phyloP scores from a whole-genome alignment of 2,329 filamentous ascomycete genomes.

The Thelonectria discophora region DNA sequence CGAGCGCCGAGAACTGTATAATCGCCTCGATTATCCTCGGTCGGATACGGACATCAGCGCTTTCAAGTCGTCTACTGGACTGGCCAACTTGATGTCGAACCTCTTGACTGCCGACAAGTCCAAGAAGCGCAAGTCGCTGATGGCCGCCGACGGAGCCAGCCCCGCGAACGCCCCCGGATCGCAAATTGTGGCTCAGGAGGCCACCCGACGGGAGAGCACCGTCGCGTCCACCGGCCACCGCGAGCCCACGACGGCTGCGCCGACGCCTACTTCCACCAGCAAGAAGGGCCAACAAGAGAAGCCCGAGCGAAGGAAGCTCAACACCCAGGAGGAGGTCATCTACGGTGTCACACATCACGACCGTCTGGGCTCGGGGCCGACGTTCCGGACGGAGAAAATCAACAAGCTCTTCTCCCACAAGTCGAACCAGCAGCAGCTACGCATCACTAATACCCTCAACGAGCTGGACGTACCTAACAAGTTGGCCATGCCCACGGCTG shows the following conservation, averaged over 20 bases:
- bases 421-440: slow-evolving; percentile 76
- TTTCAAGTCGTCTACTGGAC: slow-evolving; percentile 83
- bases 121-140: slow-evolving; percentile 83
- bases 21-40: slow-evolving; percentile 82
- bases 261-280: slow-evolving; percentile 50
- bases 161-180: slow-evolving; percentile 52
- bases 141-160: slow-evolving; percentile 65
- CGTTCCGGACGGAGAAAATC: slow-evolving; percentile 87
- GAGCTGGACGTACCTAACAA: slow-evolving; percentile 76
- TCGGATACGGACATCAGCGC: slow-evolving; percentile 74
- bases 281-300: slow-evolving; percentile 58
- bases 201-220: slow-evolving; percentile 63
- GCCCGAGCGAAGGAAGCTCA: slow-evolving; percentile 74
- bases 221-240: slow-evolving; percentile 54
- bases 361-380: slow-evolving; percentile 83
- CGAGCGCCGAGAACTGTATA: slow-evolving; percentile 87
- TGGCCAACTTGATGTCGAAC: slow-evolving; percentile 82
- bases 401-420: slow-evolving; percentile 82
- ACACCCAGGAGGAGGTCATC: slow-evolving; percentile 76
- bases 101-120: slow-evolving; percentile 85
- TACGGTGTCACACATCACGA: slow-evolving; percentile 91
- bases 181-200: slow-evolving; percentile 43
- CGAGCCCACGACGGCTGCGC: slow-evolving; percentile 46
- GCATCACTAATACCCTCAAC: slow-evolving; percentile 75
- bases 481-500: slow-evolving; percentile 77